Conservation (phyloP, 208 protist genomes). For the Acanthamoeba triangularis region DNA sequence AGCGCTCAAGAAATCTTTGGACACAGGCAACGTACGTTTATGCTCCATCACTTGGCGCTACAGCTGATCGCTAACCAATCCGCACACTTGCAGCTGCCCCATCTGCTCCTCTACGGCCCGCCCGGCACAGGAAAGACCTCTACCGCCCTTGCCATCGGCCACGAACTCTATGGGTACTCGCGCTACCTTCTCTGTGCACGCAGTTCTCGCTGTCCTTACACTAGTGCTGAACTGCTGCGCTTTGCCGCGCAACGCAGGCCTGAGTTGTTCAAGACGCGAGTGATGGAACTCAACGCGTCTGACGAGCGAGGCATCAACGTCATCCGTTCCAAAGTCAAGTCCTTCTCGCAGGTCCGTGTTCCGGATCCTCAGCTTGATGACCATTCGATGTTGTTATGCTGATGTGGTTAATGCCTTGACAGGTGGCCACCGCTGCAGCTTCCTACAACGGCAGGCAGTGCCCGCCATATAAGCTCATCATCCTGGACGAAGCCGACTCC, state of each 20-base stretch:
- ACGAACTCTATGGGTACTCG: conserved; percentile 97
- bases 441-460: conserved; percentile 78
- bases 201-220: background rate
- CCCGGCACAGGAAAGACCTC: conserved; percentile 99
- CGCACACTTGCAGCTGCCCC: conserved; percentile 95
- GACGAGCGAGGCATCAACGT: conserved; percentile 99
- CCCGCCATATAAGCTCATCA: conserved; percentile 99
- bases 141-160: conserved; percentile 98
- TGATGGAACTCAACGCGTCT: conserved; percentile 99
- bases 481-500: conserved; percentile 99
- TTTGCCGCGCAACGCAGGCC: conserved; percentile 75
- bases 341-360: conserved; percentile 95
- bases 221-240: background rate
- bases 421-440: conserved; percentile 38
- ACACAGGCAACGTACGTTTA: conserved; percentile 87
- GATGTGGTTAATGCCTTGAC: no score
- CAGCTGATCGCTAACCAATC: background rate
- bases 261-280: conserved; percentile 93
- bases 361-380: background rate
- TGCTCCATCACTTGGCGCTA: conserved; percentile 15
- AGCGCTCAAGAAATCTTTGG: conserved; percentile 95
- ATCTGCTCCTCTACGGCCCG: conserved; percentile 99
- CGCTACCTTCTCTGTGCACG: background rate
- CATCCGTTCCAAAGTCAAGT: conserved; percentile 99
- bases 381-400: background rate